Percentiles rank a stretch among this genome's conserved stretches.
Conservation (phyloP, 1,139 yeast species). For the Diutina catenulata region DNA sequence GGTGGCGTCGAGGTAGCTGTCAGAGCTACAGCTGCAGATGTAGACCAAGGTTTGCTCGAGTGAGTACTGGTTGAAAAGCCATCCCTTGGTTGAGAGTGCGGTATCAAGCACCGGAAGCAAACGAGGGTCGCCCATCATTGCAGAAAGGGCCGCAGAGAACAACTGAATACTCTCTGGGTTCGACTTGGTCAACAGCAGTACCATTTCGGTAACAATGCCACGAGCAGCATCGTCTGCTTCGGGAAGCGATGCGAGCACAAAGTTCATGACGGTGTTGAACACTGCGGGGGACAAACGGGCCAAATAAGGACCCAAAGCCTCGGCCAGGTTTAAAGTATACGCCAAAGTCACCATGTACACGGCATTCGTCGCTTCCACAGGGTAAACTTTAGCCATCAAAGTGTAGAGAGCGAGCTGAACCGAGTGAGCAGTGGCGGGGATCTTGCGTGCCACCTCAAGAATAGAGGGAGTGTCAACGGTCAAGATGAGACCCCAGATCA, state of each 20-base stretch:
- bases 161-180: too few species aligned
- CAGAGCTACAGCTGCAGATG: too few species aligned
- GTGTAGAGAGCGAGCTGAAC: background rate
- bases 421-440: too few species aligned
- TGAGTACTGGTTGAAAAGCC: conserved; percentile 59
- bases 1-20: conserved; percentile 23
- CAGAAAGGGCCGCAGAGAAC: too few species aligned
- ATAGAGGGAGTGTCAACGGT: background rate
- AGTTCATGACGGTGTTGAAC: background rate
- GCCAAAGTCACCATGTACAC: background rate
- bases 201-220: background rate
- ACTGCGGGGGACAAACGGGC: background rate
- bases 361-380: background rate
- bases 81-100: conserved; percentile 18
- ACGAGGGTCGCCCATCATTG: too few species aligned
- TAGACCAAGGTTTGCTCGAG: conserved; percentile 41
- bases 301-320: background rate
- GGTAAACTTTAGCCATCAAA: conserved; percentile 1
- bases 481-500: background rate
- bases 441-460: background rate
- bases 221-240: background rate
- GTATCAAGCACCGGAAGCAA: background rate
- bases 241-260: background rate
- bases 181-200: background rate
- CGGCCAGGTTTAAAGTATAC: background rate